phyloP scores from a whole-genome alignment of 768 basidiomycete species.

The Mycena latifolia region DNA sequence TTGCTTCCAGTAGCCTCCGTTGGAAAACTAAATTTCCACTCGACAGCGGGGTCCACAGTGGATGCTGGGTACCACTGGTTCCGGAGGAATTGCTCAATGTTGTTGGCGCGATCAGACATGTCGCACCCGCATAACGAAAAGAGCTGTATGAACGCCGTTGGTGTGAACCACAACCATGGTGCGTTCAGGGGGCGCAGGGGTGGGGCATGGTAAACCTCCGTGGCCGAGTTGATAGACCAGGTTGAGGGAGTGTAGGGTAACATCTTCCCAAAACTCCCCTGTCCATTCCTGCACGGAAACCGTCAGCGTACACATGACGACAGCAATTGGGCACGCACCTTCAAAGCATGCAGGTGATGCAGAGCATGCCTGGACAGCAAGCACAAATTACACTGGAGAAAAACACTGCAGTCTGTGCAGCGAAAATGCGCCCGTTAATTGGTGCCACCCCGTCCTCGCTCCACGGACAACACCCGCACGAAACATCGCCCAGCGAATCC shows the following conservation, averaged over 20 bases:
- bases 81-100: slow-evolving; percentile 1
- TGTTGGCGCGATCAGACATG: neutral
- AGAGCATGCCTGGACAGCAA: neutral
- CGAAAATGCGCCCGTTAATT: neutral
- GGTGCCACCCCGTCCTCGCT: no score
- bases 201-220: slow-evolving; percentile 11
- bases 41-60: slow-evolving; percentile 4
- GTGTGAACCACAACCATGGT: slow-evolving; percentile 11
- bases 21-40: no score
- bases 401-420: neutral
- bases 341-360: slow-evolving; percentile 1
- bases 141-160: neutral
- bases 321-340: neutral
- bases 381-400: slow-evolving; percentile 10
- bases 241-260: neutral
- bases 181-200: neutral
- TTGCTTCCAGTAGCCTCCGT: no score
- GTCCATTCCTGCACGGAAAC: slow-evolving; percentile 4
- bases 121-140: slow-evolving; percentile 4
- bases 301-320: neutral
- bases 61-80: slow-evolving; percentile 21
- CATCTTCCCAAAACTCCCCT: slow-evolving; percentile 12
- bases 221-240: slow-evolving; percentile 27
- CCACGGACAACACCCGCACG: neutral
- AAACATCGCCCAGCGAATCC: neutral